Base-by-base conservation (phyloP, 805 yeast genomes). In the Nakazawaea ernobii region DNA sequence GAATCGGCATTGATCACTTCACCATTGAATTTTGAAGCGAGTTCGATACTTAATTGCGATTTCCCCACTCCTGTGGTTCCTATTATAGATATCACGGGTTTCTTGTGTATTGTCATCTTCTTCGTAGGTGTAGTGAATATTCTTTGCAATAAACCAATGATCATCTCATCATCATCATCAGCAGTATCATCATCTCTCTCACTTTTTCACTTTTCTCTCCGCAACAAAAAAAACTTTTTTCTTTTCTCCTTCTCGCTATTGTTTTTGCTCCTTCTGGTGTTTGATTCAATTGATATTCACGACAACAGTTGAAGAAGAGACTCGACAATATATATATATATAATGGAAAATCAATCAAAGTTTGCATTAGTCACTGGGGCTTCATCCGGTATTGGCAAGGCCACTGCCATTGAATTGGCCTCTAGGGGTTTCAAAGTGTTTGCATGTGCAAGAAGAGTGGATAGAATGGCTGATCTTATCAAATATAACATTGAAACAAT, bases 51-150 rank as follows among this genome's bases (percentile, higher is more conserved):
- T 50, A 86, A 75, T 74, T 87, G 89, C 0, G 97, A 91, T 60
- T 92, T 92, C 0, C 99, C 99, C 10, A 90, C 97, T 0, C 98
- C 99, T 0, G 99, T 92, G 32, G 96, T 91, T 0, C 99, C 99
- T 2, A 67, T 56, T 14, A 67, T 60, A 5, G 68, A 60, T 8
- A 67, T 59, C 6, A 67, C 46, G 11, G 37, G 42, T 32, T 39
- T 44, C 42, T 24, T 28, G 8, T 11, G 3, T 14, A 38, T 2
- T 30, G 26, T 15, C 41, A 38, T 38, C 32, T 24, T 13, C 26
- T 11, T 11, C 33, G 3, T 30, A n/a, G n/a, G 33, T 11, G 3
- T 30, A 11, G 6, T 11, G 5, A 20, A 20, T 20, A 20, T 20
- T 5, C 5, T 20, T 5, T 20, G 24, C 5, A 30, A 30, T 4